Base-by-base conservation (phyloP, 1,284 basidiomycete species). In the Ustilago esculenta region DNA sequence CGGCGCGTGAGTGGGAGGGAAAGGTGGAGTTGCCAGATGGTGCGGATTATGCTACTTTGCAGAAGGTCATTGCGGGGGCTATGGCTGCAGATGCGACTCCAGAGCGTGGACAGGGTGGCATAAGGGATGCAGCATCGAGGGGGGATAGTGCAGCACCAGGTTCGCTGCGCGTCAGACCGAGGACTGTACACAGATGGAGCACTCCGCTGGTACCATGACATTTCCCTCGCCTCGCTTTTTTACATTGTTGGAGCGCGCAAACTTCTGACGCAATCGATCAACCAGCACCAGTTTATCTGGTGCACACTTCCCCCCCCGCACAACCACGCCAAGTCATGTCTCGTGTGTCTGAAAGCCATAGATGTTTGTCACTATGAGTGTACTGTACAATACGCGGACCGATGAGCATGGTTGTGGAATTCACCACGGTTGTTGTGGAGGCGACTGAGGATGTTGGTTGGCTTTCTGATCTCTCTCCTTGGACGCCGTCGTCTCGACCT, bases 401-500 rank as follows among this genome's bases (percentile, higher is more conserved):
- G n/a, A n/a, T n/a, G n/a, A n/a, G n/a, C n/a, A n/a, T n/a, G n/a
- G n/a, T n/a, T n/a, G n/a, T n/a, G 11, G n/a, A 32, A 20, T 3
- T 54, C 37, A 50, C 52, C 59, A 63, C 7, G 59, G 59, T 34
- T 55, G 59, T 14, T 47, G 59, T 18, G 52, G 59, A 15, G 21
- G 40, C 21, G 37, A 39, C 15, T 37, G 15, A 27, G 37, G 37
- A 2, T 46, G 27, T 18, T 29, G 18, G 32, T 47, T 32, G 20
- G 33, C n/a, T 14, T 47, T 41, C 17, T 47, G 33, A 20, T 73
- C 73, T 12, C 73, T 34, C 23, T 70, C 46, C 35, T 73, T 70
- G 21, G 56, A 61, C n/a, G 65, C 52, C 21, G 55, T 63, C 11
- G 73, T 75, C 4, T 75, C 66, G 29, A 75, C 66, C 35, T 66